These are phyloP conservation scores for Phaeosphaeria sp. DNA, from an alignment of 2,329 filamentous ascomycete genomes.

Conservation along the genomic window DNA sequence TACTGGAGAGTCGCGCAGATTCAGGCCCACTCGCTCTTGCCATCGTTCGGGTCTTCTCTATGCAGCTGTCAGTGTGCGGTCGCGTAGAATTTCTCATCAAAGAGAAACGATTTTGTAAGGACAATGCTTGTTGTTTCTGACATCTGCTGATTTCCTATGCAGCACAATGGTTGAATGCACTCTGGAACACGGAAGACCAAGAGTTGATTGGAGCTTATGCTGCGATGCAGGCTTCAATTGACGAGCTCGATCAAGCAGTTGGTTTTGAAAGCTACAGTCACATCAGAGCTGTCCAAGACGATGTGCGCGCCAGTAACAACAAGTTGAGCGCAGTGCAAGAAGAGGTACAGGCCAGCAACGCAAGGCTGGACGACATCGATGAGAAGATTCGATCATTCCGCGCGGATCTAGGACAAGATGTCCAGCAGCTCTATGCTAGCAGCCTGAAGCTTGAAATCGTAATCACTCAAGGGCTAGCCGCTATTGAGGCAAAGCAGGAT, in stretches of 20 bases:
- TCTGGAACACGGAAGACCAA: slow-evolving; percentile 20
- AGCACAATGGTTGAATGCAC: slow-evolving; percentile 15
- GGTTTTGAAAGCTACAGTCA: slow-evolving; percentile 12
- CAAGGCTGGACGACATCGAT: neutral
- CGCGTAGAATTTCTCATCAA: neutral
- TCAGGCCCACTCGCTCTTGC: neutral
- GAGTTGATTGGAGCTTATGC: slow-evolving; percentile 15
- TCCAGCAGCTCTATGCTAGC: neutral
- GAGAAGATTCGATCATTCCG: neutral
- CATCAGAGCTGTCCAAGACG: slow-evolving; percentile 1
- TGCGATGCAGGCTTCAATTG: slow-evolving; percentile 15
- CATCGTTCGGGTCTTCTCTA: neutral
- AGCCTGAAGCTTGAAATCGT: neutral
- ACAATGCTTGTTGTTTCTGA: neutral
- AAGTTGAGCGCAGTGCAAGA: slow-evolving; percentile 1
- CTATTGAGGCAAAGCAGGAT: neutral
- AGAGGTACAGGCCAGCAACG: slow-evolving; percentile 4
- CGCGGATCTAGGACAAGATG: neutral
- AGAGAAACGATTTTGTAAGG: neutral
- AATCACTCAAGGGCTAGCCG: neutral
- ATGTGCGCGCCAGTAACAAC: neutral
- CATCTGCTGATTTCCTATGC: neutral
- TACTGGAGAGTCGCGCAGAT: slow-evolving; percentile 41
- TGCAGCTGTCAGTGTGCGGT: neutral
- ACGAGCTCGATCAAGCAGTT: slow-evolving; percentile 17